A percentile compares a stretch with the other conserved stretches of the same genome.
Conservation (phyloP, 495 filamentous ascomycete genomes). For the Penicillium steckii region DNA sequence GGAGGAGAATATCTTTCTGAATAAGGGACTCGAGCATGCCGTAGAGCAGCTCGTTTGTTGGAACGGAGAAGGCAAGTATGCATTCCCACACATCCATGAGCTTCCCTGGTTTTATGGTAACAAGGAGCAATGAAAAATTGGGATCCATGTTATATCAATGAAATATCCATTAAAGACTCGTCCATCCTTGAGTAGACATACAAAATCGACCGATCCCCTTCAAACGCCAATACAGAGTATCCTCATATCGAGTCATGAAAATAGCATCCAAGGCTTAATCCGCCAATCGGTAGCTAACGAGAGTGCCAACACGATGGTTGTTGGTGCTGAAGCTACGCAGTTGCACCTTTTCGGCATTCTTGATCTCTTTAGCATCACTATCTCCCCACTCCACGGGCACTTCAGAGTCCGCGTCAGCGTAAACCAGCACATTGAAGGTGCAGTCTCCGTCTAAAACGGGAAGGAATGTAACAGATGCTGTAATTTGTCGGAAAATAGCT, state of each 20-base stretch:
- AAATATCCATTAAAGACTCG: conserved; percentile 8
- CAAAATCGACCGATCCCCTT: conserved; percentile 8
- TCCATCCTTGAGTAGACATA: not conserved
- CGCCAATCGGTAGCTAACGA: conserved; percentile 80
- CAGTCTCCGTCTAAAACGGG: conserved; percentile 90
- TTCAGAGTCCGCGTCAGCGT: conserved; percentile 94
- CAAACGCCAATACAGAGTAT: conserved; percentile 34
- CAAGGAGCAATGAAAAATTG: not conserved
- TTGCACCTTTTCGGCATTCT: conserved; percentile 92
- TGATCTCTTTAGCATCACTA: conserved; percentile 96
- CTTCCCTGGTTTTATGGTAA: conserved; percentile 42
- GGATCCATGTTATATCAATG: conserved; percentile 3
- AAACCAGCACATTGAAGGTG: conserved; percentile 98
- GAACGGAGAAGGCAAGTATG: conserved; percentile 34
- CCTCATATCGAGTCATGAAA: conserved; percentile 21
- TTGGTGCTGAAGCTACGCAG: conserved; percentile 93
- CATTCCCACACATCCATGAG: conserved; percentile 29
- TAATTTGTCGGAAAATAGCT: conserved; percentile 95
- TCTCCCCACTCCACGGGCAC: conserved; percentile 99
- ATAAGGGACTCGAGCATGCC: conserved; percentile 24
- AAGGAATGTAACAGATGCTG: conserved; percentile 93
- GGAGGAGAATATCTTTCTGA: conserved; percentile 24
- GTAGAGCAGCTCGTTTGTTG: conserved; percentile 39
- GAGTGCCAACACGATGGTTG: conserved; percentile 87
- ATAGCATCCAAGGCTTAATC: conserved; percentile 25